phyloP scores from a whole-genome alignment of 2,329 filamentous ascomycete species.

The Colletotrichum sp. region DNA sequence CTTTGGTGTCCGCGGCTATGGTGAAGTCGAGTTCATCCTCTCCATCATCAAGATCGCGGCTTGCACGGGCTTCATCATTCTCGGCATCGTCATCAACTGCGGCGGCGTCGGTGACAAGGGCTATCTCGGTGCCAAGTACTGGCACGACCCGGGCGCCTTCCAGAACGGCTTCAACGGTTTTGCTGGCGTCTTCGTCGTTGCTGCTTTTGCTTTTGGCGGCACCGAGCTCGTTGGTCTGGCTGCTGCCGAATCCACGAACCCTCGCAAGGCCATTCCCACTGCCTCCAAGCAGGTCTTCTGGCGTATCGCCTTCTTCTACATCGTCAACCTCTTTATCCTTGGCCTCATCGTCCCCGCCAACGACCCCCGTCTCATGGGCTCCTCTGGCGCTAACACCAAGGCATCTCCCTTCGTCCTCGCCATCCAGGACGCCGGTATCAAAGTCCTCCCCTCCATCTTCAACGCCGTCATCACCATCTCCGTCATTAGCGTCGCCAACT shows the following conservation, averaged over 20 bases:
- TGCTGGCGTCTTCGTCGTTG: slow-evolving; percentile 23
- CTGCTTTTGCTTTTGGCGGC: slow-evolving; percentile 24
- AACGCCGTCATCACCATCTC: slow-evolving; percentile 56
- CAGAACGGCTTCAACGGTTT: slow-evolving; percentile 28
- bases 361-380: slow-evolving; percentile 23
- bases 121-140: slow-evolving; percentile 25
- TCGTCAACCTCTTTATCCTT: slow-evolving; percentile 25
- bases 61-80: slow-evolving; percentile 20
- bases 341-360: slow-evolving; percentile 24
- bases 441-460: slow-evolving; percentile 55
- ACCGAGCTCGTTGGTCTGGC: slow-evolving; percentile 28
- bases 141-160: slow-evolving; percentile 25
- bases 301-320: slow-evolving; percentile 27
- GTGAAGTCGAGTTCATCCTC: slow-evolving; percentile 64
- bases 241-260: slow-evolving; percentile 26
- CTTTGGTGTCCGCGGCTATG: slow-evolving; percentile 61
- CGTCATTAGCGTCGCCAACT: slow-evolving; percentile 58
- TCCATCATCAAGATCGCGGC: slow-evolving; percentile 57
- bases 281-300: slow-evolving; percentile 29
- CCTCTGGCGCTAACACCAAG: slow-evolving; percentile 44
- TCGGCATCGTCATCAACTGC: slow-evolving; percentile 26
- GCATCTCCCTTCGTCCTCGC: slow-evolving; percentile 57
- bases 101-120: slow-evolving; percentile 22
- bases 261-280: slow-evolving; percentile 26
- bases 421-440: slow-evolving; percentile 54